Percentiles rank a stretch among this genome's conserved stretches.
Conservation (phyloP, 352 stramenopile genomes). For the Poterioochromonas sp. region DNA sequence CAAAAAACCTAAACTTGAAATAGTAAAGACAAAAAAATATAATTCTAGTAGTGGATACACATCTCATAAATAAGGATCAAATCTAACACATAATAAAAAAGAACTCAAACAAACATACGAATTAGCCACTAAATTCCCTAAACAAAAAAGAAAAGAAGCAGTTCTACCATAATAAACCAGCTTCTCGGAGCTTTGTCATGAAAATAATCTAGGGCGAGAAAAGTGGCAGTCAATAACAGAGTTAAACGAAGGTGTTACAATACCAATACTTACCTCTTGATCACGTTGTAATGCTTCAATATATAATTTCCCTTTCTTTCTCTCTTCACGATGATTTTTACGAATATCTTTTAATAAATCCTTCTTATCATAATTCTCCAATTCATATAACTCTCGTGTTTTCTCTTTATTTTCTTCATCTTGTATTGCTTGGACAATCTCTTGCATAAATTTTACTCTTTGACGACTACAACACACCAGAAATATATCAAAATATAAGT, state of each 20-base stretch:
- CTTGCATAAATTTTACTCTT: neutral
- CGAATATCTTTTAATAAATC: neutral
- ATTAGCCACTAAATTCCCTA: too few relatives aligned
- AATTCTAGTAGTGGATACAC: too few relatives aligned
- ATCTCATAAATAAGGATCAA: too few relatives aligned
- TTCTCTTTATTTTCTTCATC: conserved; percentile 18
- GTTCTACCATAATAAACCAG: neutral
- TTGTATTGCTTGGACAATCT: conserved; percentile 5
- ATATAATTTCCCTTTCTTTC: neutral
- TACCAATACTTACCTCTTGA: conserved; percentile 19
- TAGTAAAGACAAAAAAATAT: too few relatives aligned
- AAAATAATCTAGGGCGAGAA: neutral
- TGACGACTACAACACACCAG: neutral
- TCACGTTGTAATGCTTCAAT: conserved; percentile 4
- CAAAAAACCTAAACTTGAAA: too few relatives aligned
- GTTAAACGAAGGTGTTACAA: neutral
- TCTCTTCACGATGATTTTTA: neutral
- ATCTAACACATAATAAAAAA: too few relatives aligned
- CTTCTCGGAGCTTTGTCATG: neutral
- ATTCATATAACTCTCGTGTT: neutral
- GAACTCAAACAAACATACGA: too few relatives aligned
- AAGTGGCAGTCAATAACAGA: neutral
- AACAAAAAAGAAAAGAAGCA: too few relatives aligned
- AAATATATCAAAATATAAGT: neutral
- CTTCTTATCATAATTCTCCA: neutral